Evolutionary conservation across 768 basidiomycete genomes (phyloP).

Genomic region (Lentinula detonsa): DNA sequence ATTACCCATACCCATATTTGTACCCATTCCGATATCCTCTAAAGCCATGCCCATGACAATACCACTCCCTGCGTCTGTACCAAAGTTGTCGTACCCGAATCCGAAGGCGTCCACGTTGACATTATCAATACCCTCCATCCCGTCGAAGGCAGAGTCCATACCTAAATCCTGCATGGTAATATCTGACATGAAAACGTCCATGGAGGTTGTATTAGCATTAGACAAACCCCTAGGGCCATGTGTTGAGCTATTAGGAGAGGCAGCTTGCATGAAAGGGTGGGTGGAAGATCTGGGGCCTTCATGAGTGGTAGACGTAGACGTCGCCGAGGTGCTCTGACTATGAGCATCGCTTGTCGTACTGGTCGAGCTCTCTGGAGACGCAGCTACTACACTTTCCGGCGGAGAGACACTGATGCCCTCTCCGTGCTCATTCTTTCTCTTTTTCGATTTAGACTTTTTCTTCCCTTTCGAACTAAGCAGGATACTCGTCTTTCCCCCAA

Average conservation of each 20-base stretch:
- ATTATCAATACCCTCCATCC: constrained; percentile 1
- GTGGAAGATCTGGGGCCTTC: not conserved
- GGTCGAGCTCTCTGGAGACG: not conserved
- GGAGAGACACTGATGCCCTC: not conserved
- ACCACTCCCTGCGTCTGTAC: constrained; percentile 1
- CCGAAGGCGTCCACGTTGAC: constrained; percentile 1
- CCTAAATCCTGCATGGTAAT: not conserved
- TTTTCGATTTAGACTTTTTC: not conserved
- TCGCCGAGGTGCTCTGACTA: not conserved
- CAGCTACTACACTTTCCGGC: not conserved
- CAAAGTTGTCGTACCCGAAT: constrained; percentile 3
- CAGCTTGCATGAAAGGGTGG: not conserved
- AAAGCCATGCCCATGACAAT: constrained; percentile 6
- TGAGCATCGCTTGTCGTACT: not conserved
- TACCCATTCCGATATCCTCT: constrained; percentile 2
- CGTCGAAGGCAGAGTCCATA: not conserved
- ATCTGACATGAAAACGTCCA: constrained; percentile 3
- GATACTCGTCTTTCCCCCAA: not conserved
- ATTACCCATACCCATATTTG: not conserved
- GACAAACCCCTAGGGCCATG: not conserved
- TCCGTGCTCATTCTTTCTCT: not conserved
- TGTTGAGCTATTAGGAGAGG: not conserved
- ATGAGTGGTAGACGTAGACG: not conserved
- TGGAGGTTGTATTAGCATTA: not conserved
- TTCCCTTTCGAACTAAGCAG: not conserved